Conservation (phyloP, 441 rosid genomes). For the Kokia cookei region DNA sequence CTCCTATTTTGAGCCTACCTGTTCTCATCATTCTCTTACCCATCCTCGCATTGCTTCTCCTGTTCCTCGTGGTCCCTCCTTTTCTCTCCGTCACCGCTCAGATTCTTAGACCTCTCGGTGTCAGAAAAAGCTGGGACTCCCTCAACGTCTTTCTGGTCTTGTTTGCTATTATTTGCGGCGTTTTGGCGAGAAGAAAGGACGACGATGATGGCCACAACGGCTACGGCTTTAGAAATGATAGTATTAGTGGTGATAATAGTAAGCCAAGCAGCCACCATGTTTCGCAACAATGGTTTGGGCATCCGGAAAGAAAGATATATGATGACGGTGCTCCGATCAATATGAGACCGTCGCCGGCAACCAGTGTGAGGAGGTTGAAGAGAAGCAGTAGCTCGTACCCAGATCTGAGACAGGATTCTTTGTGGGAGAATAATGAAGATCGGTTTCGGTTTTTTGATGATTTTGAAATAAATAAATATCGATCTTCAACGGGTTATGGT, state of each 20-base stretch:
- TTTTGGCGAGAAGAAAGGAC: constrained; percentile 51
- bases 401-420: constrained; percentile 48
- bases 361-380: constrained; percentile 34
- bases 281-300: constrained; percentile 41
- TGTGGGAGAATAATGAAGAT: constrained; percentile 39
- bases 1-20: constrained; percentile 38
- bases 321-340: constrained; percentile 9
- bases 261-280: constrained; percentile 1
- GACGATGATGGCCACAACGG: constrained; percentile 22
- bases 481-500: constrained; percentile 6
- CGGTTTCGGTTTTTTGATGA: constrained; percentile 63
- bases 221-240: background rate
- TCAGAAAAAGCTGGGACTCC: constrained; percentile 65
- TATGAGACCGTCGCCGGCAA: constrained; percentile 4
- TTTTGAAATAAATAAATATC: constrained; percentile 44
- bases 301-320: constrained; percentile 31
- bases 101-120: constrained; percentile 32
- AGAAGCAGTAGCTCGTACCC: constrained; percentile 75
- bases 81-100: constrained; percentile 35
- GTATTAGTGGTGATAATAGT: constrained; percentile 10
- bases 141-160: constrained; percentile 53
- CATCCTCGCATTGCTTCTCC: constrained; percentile 29
- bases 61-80: constrained; percentile 38
- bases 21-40: constrained; percentile 44
- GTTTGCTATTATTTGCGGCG: constrained; percentile 67